A percentile compares a stretch with the other conserved stretches of the same genome.
phyloP scores from a whole-genome alignment of 305 asterid species.

The Nicotiana rustica region DNA sequence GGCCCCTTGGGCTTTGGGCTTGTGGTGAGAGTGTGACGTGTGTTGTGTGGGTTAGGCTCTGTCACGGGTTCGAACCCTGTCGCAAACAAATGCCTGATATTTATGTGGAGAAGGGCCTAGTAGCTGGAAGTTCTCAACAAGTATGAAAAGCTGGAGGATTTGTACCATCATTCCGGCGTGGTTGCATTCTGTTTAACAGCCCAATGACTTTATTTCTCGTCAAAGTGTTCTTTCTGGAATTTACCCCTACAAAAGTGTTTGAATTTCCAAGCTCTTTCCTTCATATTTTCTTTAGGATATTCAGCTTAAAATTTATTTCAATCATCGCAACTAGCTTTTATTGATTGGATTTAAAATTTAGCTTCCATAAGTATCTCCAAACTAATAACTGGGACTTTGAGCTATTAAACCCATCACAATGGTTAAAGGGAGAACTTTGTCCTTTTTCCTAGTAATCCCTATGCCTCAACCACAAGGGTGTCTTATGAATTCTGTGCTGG shows the following conservation, averaged over 20 bases:
- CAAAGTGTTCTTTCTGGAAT: constrained; percentile 17
- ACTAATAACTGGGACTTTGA: constrained; percentile 4
- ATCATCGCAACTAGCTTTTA: constrained; percentile 7
- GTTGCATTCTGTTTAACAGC: too few relatives aligned
- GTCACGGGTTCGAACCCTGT: neutral
- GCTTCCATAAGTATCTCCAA: constrained; percentile 26
- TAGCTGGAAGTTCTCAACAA: too few relatives aligned
- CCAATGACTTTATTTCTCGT: too few relatives aligned
- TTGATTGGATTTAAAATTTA: constrained; percentile 7
- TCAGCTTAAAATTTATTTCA: constrained; percentile 7
- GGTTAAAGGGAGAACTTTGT: constrained; percentile 27
- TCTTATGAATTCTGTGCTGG: constrained; percentile 2
- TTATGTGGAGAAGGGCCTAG: constrained; percentile 8
- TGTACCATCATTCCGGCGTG: too few relatives aligned
- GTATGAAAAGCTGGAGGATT: too few relatives aligned
- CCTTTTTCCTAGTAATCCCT: constrained; percentile 16
- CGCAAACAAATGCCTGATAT: neutral
- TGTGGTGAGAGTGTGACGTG: neutral
- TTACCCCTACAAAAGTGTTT: neutral
- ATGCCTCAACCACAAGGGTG: neutral
- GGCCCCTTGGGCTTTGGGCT: neutral
- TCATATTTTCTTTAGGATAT: neutral
- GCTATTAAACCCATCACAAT: constrained; percentile 22
- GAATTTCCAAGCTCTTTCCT: neutral
- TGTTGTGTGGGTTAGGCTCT: constrained; percentile 2